Evolutionary conservation across 139 green algal genomes (phyloP), one percentile per base, ranked within the genome.

Genomic region (Chlamydomonas sp.): DNA sequence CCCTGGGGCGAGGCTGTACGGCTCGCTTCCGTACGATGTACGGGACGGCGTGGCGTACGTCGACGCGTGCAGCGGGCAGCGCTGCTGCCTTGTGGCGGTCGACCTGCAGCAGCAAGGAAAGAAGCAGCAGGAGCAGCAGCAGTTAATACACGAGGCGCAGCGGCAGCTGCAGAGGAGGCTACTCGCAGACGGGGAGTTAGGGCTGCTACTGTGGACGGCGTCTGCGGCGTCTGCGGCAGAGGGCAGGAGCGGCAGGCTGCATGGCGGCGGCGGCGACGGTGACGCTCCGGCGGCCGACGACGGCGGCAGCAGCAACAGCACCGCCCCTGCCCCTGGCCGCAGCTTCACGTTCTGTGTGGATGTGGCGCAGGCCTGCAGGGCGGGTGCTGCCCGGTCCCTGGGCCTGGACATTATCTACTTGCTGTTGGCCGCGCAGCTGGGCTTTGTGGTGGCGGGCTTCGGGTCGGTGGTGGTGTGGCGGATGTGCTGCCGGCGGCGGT

Each of bases 291-390:
- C 8, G 49, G 78, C 5, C 78, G 78, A 15, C 63, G 31, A 9
- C 68, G 49, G 80, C 49, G 83, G 8, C 49, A 73, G 20, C 82
- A 61, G 67, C 71, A 10, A 0, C 60, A 8, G 18, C 81, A 20
- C 0, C 57, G 64, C 31, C 31, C 31, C 31, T 49, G 31, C 31
- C 31, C 31, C 31, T 49, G 31, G 31, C 0, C 84, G 74, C 64
- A 78, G 63, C 63, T 88, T 82, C 63, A 3, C 61, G 84, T 88
- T 67, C 57, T 88, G 84, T 14, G 77, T 88, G 20, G 75, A 88
- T 12, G 75, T 77, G 75, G 75, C 20, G 63, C 17, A 77, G 63
- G 84, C 57, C 6, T 88, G 84, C 63, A 57, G 74, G 12, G 84
- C 74, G 57, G 31, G 68, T 17, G 20, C 62, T 2, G 84, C 84